Evolutionary conservation across 169 alveolate genomes (phyloP), one percentile per base, ranked within the genome.

Genomic region (Eimeria maxima): DNA sequence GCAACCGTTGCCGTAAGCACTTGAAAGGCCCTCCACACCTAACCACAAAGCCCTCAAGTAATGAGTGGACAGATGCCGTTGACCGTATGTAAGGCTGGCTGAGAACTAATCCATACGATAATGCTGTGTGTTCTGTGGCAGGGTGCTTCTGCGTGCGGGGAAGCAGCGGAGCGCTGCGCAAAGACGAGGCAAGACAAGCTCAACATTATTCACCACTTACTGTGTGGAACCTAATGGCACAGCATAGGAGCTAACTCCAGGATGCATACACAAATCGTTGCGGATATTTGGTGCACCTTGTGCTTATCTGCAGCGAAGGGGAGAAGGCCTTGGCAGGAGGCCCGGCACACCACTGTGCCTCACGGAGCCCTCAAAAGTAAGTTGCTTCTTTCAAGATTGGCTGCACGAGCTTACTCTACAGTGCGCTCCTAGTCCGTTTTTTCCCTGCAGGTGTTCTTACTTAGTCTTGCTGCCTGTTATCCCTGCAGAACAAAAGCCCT

Each of bases 121-220:
- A 33, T 14, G 13, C 11, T 11, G 7, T 16, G 50, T 38, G 38
- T 71, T 38, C 47, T 1, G 13, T 55, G 33, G 67, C 65, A 83
- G 91, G 91, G 20, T 53, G 91, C 71, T 3, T 83, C 91, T 8
- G 69, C 29, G 24, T 83, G 91, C 16, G 91, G 91, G 42, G 91
- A 83, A 13, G 91, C 57, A 50, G 13, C 71, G 10, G 91, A 83
- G 74, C 91, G 91, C 53, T 83, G 67, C 91, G 29, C 38, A 42
- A 83, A 83, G 74, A 45, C 45, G 55, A 83, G 91, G 91, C 91
- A 83, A 53, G 91, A 83, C 91, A 55, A n/a, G 5, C 73, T 16
- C 53, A 83, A 27, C 73, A 53, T 29, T 11, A n/a, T 44, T 47
- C 55, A 33, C 53, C n/a, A 55, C 24, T n/a, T 78, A 24, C 88